Evolutionary conservation across 306 rosid species (phyloP).

Genomic region (Quercus dentata): DNA sequence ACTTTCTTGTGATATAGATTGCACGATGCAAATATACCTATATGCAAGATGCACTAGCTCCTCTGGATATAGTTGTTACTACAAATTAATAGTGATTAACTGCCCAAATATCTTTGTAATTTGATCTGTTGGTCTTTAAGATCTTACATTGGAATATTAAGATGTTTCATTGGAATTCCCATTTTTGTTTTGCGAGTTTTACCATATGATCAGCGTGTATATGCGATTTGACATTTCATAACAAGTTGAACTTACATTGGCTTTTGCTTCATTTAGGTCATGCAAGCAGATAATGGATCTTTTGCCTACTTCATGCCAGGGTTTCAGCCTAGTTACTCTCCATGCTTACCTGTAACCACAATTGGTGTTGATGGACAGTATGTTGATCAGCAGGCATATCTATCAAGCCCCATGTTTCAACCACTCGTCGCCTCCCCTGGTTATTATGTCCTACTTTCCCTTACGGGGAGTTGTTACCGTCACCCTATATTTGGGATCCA

Average conservation of each 20-base stretch:
- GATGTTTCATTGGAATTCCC: not conserved
- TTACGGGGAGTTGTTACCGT: conserved; percentile 45
- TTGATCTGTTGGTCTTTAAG: not conserved
- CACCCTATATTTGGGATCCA: conserved; percentile 53
- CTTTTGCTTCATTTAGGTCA: conserved; percentile 56
- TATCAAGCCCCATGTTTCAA: conserved; percentile 52
- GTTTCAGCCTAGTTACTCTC: conserved; percentile 53
- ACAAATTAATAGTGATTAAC: too few relatives aligned
- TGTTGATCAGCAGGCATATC: conserved; percentile 51
- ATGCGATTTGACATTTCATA: not conserved
- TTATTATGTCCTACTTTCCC: conserved; percentile 44
- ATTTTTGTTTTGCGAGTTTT: not conserved
- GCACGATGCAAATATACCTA: not conserved
- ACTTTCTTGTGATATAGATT: not conserved
- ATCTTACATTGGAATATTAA: not conserved
- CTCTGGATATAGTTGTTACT: not conserved
- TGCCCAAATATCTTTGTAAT: too few relatives aligned
- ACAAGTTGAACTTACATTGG: conserved; percentile 12
- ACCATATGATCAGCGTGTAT: not conserved
- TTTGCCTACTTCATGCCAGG: conserved; percentile 75
- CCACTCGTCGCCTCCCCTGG: conserved; percentile 48
- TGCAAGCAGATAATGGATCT: conserved; percentile 87
- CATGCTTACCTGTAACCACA: conserved; percentile 46
- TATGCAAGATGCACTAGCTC: not conserved
- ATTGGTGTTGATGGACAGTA: conserved; percentile 59